Evolutionary conservation across 257 asterid genomes (phyloP).

Genomic region (Solanum sitiens): DNA sequence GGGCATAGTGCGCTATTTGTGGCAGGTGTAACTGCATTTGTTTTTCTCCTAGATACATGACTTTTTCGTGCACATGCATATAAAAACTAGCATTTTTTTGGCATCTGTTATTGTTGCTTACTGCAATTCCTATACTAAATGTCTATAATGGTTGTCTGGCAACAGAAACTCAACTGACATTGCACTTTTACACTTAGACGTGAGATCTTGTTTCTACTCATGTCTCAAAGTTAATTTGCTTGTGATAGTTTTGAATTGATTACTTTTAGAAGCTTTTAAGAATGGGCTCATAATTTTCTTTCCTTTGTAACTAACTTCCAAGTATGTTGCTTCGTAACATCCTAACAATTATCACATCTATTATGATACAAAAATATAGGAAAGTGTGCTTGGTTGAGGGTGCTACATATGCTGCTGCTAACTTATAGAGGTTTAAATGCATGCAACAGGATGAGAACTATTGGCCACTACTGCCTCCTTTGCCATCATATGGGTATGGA

Average conservation of each 20-base stretch:
- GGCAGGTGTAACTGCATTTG: not conserved
- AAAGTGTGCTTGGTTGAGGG: not conserved
- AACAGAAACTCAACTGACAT: not conserved
- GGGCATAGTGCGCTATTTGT: not conserved
- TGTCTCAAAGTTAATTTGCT: not conserved
- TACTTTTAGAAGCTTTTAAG: not conserved
- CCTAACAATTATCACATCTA: not conserved
- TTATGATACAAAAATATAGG: not conserved
- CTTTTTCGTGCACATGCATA: not conserved
- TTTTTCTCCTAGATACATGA: not conserved
- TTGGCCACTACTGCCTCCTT: constrained; percentile 94
- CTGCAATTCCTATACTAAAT: not conserved
- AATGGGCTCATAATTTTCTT: not conserved
- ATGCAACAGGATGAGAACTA: constrained; percentile 56
- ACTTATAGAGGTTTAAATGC: not conserved
- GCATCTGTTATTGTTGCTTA: not conserved
- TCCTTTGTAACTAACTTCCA: not conserved
- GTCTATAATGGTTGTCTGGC: not conserved
- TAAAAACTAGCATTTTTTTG: not conserved
- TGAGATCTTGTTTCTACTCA: not conserved
- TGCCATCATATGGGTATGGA: constrained; percentile 91
- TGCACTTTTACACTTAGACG: not conserved
- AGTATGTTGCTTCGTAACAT: not conserved
- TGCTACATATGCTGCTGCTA: not conserved
- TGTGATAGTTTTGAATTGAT: not conserved